These are phyloP conservation scores for Jamesozyma rosinii DNA, from an alignment of 805 yeast species.

Conservation along the genomic window DNA sequence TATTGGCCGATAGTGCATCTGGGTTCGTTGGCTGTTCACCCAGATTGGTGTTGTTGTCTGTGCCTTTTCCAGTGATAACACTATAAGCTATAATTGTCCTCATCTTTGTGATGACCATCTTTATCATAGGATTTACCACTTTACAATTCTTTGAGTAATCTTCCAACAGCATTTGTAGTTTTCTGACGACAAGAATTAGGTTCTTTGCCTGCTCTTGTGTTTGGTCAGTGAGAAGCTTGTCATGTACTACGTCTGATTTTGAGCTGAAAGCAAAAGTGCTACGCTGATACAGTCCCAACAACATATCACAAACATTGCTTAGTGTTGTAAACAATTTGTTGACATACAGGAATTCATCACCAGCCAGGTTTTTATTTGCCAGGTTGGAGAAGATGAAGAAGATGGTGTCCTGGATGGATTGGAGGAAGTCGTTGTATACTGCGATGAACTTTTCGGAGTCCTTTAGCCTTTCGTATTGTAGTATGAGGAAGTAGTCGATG, in stretches of 20 bases:
- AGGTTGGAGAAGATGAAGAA: slow-evolving; percentile 27
- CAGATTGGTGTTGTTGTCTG: not conserved
- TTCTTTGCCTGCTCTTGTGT: slow-evolving; percentile 12
- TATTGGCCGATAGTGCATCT: not conserved
- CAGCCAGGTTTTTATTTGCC: slow-evolving; percentile 26
- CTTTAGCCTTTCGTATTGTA: slow-evolving; percentile 20
- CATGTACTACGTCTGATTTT: not conserved
- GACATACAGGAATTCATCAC: slow-evolving; percentile 25
- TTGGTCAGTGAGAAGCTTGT: not conserved
- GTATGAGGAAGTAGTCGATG: slow-evolving; percentile 16
- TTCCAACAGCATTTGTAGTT: slow-evolving; percentile 21
- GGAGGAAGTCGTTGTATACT: slow-evolving; percentile 18
- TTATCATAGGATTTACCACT: slow-evolving; percentile 12
- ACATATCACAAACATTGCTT: slow-evolving; percentile 18
- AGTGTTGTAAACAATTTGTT: slow-evolving; percentile 22
- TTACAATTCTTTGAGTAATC: slow-evolving; percentile 28
- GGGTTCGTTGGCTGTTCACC: not conserved
- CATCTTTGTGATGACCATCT: slow-evolving; percentile 13
- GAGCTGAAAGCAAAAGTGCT: slow-evolving; percentile 7
- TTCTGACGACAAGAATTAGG: slow-evolving; percentile 15
- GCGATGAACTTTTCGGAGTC: slow-evolving; percentile 14
- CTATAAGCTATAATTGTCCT: slow-evolving; percentile 14
- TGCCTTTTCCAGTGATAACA: slow-evolving; percentile 4
- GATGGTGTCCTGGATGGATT: slow-evolving; percentile 22
- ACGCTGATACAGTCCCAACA: slow-evolving; percentile 22